Percentiles rank a stretch among this genome's conserved stretches.
These are phyloP conservation scores for Penicillium malachiteum DNA, from an alignment of 495 filamentous ascomycete species.

Conservation along the genomic window DNA sequence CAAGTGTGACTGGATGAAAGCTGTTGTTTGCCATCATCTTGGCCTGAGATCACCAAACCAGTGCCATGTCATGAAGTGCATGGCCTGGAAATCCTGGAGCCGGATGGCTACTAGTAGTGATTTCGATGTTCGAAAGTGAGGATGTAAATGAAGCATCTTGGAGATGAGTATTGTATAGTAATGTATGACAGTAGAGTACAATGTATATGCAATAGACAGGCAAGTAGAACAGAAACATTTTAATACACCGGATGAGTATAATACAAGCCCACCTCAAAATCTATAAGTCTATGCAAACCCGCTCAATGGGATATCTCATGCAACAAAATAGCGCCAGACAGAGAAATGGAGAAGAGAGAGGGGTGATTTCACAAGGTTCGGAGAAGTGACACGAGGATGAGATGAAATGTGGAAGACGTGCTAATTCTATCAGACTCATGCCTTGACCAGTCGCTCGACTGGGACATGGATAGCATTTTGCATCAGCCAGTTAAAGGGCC, in stretches of 20 bases:
- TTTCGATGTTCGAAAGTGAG: too few relatives aligned
- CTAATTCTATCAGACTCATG: not conserved
- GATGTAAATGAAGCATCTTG: not conserved
- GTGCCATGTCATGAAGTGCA: too few relatives aligned
- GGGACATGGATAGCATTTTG: slow-evolving; percentile 35
- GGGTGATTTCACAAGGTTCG: not conserved
- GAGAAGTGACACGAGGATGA: not conserved
- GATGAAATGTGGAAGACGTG: not conserved
- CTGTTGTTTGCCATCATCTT: too few relatives aligned
- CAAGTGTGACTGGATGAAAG: too few relatives aligned
- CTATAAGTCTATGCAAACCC: slow-evolving; percentile 8
- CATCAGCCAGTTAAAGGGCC: slow-evolving; percentile 29
- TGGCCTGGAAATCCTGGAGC: too few relatives aligned
- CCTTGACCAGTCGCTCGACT: not conserved
- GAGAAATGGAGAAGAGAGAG: not conserved
- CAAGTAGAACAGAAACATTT: not conserved
- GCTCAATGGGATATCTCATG: slow-evolving; percentile 20
- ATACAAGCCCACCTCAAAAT: slow-evolving; percentile 1
- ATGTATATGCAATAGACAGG: slow-evolving; percentile 12
- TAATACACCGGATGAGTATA: slow-evolving; percentile 2
- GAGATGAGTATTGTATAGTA: not conserved
- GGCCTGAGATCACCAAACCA: too few relatives aligned
- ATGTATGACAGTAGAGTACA: not conserved
- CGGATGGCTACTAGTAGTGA: too few relatives aligned
- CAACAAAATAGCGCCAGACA: slow-evolving; percentile 19